Evolutionary conservation across 2,329 filamentous ascomycete species (phyloP).

Genomic region (Talaromyces sp.): DNA sequence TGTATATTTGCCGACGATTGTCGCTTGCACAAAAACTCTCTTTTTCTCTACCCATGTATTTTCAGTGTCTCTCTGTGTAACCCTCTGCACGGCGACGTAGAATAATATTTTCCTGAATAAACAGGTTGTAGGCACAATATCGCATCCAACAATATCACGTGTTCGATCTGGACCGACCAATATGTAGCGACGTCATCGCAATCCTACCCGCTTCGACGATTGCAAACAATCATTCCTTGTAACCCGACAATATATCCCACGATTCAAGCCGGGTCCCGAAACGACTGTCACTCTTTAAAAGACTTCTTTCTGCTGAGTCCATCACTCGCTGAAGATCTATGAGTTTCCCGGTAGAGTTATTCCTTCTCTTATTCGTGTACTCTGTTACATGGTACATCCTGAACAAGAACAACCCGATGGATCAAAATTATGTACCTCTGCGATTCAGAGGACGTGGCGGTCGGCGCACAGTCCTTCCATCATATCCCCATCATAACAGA

Average conservation of each 20-base stretch:
- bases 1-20: background rate
- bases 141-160: background rate
- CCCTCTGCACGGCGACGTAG: background rate
- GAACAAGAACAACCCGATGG: background rate
- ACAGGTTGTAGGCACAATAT: background rate
- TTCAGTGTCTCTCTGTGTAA: background rate
- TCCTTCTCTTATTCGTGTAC: background rate
- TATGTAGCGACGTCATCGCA: conserved; percentile 9
- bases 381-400: conserved; percentile 1
- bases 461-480: conserved; percentile 9
- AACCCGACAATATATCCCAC: too few species aligned
- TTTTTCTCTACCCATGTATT: background rate
- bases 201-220: background rate
- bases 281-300: background rate
- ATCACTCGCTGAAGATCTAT: background rate
- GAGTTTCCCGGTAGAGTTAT: background rate
- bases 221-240: too few species aligned
- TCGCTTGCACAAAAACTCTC: background rate
- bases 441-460: background rate
- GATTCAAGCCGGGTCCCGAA: background rate
- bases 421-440: background rate
- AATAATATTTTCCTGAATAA: background rate
- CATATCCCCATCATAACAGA: conserved; percentile 3
- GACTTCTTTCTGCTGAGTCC: background rate
- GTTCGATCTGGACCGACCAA: background rate